A percentile compares a stretch with the other conserved stretches of the same genome.
These are phyloP conservation scores for Caulochytrium protostelioides DNA, from an alignment of 371 early-diverging fungal species.

Conservation along the genomic window DNA sequence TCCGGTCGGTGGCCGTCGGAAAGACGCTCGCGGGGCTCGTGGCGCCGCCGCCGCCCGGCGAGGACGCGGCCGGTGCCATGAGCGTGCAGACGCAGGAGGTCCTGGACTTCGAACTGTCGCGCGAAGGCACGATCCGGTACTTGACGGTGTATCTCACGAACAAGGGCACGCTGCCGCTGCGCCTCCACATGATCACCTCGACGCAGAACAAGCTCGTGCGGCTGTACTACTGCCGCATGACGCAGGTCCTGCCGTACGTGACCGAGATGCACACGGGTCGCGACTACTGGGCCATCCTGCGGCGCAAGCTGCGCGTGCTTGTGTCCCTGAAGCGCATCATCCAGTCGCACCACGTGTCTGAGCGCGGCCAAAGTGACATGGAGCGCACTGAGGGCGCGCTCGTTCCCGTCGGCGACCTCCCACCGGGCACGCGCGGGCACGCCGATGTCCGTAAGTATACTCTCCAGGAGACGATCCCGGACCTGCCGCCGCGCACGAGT, in stretches of 20 bases:
- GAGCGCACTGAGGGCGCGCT: not conserved
- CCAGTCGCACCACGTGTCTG: too few relatives aligned
- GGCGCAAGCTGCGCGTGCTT: slow-evolving; percentile 19
- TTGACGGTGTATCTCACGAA: slow-evolving; percentile 24
- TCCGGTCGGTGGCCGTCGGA: too few relatives aligned
- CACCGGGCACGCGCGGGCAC: not conserved
- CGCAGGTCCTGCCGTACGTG: slow-evolving; percentile 1
- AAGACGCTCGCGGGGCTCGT: too few relatives aligned
- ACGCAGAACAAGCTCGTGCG: not conserved
- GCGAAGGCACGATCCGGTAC: slow-evolving; percentile 26
- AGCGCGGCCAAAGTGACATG: not conserved
- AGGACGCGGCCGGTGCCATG: too few relatives aligned
- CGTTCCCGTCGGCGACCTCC: not conserved
- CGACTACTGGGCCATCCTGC: slow-evolving; percentile 25
- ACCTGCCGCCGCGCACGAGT: too few relatives aligned
- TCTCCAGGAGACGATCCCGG: too few relatives aligned
- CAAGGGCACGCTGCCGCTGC: slow-evolving; percentile 28
- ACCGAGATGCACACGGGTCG: too few relatives aligned
- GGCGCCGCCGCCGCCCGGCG: too few relatives aligned
- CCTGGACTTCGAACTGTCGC: slow-evolving; percentile 23
- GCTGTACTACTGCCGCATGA: not conserved
- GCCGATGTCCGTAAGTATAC: too few relatives aligned
- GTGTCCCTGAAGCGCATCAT: slow-evolving; percentile 7
- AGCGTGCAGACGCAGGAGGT: too few relatives aligned
- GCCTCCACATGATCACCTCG: too few relatives aligned